Evolutionary conservation across 2,329 filamentous ascomycete genomes (phyloP).

Genomic region (Epichloe bromicola): DNA sequence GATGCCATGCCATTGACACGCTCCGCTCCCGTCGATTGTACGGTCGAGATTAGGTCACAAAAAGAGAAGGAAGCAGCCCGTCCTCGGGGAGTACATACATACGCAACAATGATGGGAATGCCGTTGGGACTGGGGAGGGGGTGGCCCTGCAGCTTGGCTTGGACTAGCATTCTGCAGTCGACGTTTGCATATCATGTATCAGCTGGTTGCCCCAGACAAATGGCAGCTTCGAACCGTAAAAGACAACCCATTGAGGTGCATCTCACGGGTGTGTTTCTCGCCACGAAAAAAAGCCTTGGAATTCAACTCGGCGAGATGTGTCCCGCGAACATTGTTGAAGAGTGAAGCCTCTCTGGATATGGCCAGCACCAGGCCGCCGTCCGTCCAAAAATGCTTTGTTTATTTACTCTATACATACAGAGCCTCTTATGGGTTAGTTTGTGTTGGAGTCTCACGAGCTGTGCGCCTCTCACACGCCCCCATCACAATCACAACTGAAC

Average conservation of each 20-base stretch:
- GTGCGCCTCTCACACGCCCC: background rate
- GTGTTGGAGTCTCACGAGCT: background rate
- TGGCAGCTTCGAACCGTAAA: background rate
- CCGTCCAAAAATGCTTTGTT: background rate
- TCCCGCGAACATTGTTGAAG: background rate
- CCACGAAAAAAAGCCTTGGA: background rate
- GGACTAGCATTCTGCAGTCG: background rate
- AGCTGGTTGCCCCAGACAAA: slow-evolving; percentile 1
- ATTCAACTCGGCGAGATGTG: background rate
- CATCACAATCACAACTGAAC: background rate
- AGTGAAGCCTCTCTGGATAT: background rate
- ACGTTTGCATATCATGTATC: background rate
- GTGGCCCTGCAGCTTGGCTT: background rate
- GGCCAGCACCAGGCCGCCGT: background rate
- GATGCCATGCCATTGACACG: too few species aligned
- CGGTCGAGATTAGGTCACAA: too few species aligned
- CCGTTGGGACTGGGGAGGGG: background rate
- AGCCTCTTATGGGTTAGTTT: too few species aligned
- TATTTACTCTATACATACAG: background rate
- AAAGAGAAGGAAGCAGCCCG: too few species aligned
- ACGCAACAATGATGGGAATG: background rate
- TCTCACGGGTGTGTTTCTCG: too few species aligned
- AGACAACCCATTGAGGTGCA: too few species aligned
- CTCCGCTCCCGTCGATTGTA: too few species aligned
- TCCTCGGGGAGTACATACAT: background rate